Evolutionary conservation across 2,329 filamentous ascomycete genomes (phyloP).

Genomic region (Elsinoe arachidis): DNA sequence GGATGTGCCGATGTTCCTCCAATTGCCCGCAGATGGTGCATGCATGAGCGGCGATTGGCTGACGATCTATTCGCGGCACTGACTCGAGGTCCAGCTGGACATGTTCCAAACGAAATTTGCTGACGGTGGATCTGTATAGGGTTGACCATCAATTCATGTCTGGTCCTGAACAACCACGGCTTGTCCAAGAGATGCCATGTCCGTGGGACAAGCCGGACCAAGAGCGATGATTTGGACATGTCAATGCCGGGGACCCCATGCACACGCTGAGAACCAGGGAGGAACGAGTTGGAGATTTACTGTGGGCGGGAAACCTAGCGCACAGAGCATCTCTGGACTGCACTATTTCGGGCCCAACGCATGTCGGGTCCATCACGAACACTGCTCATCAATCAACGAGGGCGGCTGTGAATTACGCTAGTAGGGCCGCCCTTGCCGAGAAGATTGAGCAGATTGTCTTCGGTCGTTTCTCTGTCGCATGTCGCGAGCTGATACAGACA

Average conservation of each 20-base stretch:
- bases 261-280: not conserved
- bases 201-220: not conserved
- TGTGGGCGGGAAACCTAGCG: not conserved
- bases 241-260: not conserved
- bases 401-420: not conserved
- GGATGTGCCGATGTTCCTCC: not conserved
- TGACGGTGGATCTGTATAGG: not conserved
- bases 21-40: no score
- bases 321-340: not conserved
- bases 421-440: not conserved
- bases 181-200: not conserved
- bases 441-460: not conserved
- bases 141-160: not conserved
- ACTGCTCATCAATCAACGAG: not conserved
- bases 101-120: not conserved
- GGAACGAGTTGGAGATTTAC: not conserved
- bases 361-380: not conserved
- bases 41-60: not conserved
- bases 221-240: not conserved
- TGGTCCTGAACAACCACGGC: not conserved
- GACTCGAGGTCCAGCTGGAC: not conserved
- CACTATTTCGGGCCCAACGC: conserved; percentile 4
- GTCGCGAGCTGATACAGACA: no score
- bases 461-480: not conserved
- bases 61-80: not conserved